phyloP scores from a whole-genome alignment of 208 protist species.

The Leishmania turanica region DNA sequence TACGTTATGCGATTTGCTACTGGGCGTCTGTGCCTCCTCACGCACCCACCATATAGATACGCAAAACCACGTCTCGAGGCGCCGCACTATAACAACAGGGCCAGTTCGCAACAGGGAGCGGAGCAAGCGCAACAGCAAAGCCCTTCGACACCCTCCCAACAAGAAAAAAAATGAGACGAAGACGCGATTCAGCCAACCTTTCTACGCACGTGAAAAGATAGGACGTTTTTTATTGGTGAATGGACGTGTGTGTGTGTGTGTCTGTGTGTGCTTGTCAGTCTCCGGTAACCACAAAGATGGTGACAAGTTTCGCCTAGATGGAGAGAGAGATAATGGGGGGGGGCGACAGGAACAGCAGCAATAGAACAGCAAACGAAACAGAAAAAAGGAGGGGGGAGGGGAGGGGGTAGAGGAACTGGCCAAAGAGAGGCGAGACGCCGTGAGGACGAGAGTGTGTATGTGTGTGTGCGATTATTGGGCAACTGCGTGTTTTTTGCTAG shows the following conservation, averaged over 20 bases:
- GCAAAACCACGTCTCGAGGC: background rate
- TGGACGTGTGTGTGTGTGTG: background rate
- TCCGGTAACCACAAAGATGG: background rate
- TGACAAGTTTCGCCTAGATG: background rate
- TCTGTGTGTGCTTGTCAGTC: background rate
- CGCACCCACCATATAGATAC: background rate
- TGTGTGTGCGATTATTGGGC: no score
- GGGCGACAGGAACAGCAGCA: background rate
- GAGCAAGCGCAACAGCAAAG: background rate
- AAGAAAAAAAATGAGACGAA: background rate
- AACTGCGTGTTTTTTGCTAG: no score
- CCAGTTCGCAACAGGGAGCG: background rate
- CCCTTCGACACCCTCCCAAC: no score
- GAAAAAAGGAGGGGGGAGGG: no score
- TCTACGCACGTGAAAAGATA: background rate
- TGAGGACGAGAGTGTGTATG: no score
- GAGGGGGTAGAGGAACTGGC: background rate
- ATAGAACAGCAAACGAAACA: background rate
- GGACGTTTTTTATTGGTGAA: background rate
- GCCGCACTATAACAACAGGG: background rate
- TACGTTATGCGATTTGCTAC: background rate
- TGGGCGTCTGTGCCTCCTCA: background rate
- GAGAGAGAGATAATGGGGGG: background rate
- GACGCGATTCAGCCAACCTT: background rate
- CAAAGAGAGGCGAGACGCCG: background rate